These are phyloP conservation scores for Thuidium tamariscinum DNA, from an alignment of 225 moss, liverwort and hornwort genomes.

Conservation along the genomic window DNA sequence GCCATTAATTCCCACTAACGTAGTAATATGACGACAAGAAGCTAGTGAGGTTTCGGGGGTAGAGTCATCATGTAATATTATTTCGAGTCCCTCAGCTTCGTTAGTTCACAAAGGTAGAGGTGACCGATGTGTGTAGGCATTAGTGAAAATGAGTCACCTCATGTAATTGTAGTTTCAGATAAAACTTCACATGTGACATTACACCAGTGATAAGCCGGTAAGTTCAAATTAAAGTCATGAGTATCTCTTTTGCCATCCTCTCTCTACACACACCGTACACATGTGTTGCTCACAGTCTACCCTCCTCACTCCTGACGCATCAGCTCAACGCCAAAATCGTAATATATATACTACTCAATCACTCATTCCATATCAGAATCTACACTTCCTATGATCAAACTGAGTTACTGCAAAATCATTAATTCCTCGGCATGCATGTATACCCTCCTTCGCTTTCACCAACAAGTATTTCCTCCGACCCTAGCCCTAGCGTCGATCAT, in stretches of 20 bases:
- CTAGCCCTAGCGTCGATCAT: neutral
- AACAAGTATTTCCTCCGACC: neutral
- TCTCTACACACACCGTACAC: neutral
- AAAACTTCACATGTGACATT: neutral
- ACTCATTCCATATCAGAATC: neutral
- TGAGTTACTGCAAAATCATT: neutral
- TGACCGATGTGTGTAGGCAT: neutral
- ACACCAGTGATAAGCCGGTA: neutral
- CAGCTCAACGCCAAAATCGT: neutral
- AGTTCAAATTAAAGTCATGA: conserved; percentile 13
- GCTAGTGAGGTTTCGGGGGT: neutral
- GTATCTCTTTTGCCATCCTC: conserved; percentile 2
- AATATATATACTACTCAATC: too few relatives aligned
- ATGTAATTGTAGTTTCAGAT: neutral
- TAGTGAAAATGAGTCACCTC: conserved; percentile 1
- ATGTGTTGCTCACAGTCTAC: neutral
- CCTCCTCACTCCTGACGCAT: neutral
- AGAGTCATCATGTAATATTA: neutral
- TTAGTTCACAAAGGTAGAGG: neutral
- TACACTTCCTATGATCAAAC: neutral
- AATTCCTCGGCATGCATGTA: neutral
- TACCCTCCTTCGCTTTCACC: neutral
- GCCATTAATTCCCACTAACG: neutral
- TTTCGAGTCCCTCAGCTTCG: neutral
- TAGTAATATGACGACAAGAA: neutral